Evolutionary conservation across 2,329 filamentous ascomycete genomes (phyloP), one percentile per base, ranked within the genome.

Genomic region (Claviceps humidiphila): DNA sequence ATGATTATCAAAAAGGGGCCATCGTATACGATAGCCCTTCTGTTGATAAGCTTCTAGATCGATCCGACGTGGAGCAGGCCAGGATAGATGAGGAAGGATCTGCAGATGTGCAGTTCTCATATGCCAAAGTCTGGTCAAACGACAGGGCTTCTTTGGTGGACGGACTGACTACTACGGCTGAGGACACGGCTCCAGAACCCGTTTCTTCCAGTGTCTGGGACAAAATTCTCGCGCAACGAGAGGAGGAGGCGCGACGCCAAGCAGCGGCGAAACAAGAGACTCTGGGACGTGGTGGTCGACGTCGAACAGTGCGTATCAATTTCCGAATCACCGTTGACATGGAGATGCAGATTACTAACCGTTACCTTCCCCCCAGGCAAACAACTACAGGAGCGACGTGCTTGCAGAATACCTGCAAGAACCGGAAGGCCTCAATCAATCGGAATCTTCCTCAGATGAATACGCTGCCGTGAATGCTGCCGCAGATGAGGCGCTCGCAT

Each of bases 121-220:
- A 93, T 66, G 91, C 91, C 41, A 81, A 88, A 45, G 85, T 98
- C 1, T 98, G 93, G 93, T 85, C 85, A 4, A 94, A 95, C 60
- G 85, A 94, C 39, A 80, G 81, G 58, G 80, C 78, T 7, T 72
- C 74, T 0, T 73, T 95, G 5, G 77, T 83, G 48, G 83, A 85
- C 17, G 75, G 80, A 24, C 64, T 86, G 22, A 73, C 79, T 40
- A 67, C 69, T 2, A 66, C 69, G 2, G 71, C 75, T 24, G 69
- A 72, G 5, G 71, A 75, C 2, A 72, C 78, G 26, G 75, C 78
- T 6, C 71, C 76, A 5, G 65, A 74, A 7, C 71, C 74, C 0
- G 74, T 83, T 9, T 83, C 83, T 60, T 76, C 79, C 14, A 82
- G 81, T 39, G 80, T 94, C 0, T 98, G 94, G 94, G 89, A 95